These are phyloP conservation scores for Clavispora carvajalis DNA, from an alignment of 805 yeast species.

Conservation along the genomic window DNA sequence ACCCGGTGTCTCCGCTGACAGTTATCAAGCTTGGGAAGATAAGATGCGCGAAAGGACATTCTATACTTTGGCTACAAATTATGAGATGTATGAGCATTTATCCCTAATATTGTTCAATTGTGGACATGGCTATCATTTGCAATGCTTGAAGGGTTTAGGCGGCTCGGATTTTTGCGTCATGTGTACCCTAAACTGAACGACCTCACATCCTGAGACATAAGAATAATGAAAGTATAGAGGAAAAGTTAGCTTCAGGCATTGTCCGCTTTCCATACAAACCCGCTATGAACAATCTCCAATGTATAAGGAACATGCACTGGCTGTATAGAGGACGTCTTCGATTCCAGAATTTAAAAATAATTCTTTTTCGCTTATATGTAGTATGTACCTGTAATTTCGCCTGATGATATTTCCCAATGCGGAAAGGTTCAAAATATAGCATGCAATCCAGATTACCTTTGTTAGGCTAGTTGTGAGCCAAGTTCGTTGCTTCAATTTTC, in stretches of 20 bases:
- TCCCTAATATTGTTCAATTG: constrained; percentile 54
- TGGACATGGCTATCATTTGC: constrained; percentile 58
- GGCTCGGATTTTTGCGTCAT: constrained; percentile 14
- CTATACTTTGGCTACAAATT: neutral
- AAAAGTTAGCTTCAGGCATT: no score
- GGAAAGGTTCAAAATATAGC: neutral
- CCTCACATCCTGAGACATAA: no score
- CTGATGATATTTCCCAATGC: neutral
- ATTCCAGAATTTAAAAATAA: neutral
- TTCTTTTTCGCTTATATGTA: neutral
- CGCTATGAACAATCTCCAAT: no score
- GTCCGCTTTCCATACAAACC: no score
- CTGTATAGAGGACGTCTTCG: no score
- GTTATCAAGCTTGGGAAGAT: constrained; percentile 56
- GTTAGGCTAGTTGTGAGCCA: neutral
- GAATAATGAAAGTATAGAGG: no score
- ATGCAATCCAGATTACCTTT: neutral
- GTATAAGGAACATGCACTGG: no score
- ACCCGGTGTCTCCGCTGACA: constrained; percentile 40
- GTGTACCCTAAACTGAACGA: constrained; percentile 3
- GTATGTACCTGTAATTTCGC: neutral
- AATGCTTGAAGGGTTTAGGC: constrained; percentile 47
- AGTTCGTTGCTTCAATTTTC: neutral
- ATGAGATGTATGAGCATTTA: neutral
- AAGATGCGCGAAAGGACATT: constrained; percentile 15